Percentiles rank a stretch among this genome's conserved stretches.
Evolutionary conservation across 1,284 basidiomycete species (phyloP).

Genomic region (Cryptococcus sp.): DNA sequence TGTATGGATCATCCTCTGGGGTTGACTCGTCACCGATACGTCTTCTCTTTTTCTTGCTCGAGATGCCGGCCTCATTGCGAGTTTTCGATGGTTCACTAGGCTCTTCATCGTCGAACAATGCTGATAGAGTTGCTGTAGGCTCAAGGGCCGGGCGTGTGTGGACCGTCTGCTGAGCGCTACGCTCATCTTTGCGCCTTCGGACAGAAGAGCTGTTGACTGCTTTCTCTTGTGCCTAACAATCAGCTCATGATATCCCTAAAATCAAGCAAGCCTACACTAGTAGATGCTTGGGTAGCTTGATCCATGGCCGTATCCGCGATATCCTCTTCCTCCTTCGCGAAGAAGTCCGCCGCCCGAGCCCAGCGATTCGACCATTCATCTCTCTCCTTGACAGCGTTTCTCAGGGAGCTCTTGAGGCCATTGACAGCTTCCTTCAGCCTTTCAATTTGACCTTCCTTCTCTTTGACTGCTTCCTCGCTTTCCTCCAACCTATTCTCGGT

Average conservation of each 20-base stretch:
- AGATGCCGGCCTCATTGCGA: not conserved
- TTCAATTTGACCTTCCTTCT: not conserved
- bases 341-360: too few relatives aligned
- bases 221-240: too few relatives aligned
- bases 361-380: too few relatives aligned
- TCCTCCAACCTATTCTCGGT: slow-evolving; percentile 33
- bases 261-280: not conserved
- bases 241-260: not conserved
- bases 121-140: not conserved
- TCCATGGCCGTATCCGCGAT: not conserved
- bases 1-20: not conserved
- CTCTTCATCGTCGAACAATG: not conserved
- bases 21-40: not conserved
- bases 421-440: not conserved
- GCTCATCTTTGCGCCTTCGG: too few relatives aligned
- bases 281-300: not conserved
- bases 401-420: slow-evolving; percentile 2
- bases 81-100: not conserved
- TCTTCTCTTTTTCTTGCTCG: not conserved
- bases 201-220: too few relatives aligned
- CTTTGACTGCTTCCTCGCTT: slow-evolving; percentile 4
- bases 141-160: not conserved
- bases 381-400: slow-evolving; percentile 6
- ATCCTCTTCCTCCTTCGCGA: not conserved
- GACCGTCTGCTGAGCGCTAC: not conserved